A percentile compares a stretch with the other conserved stretches of the same genome.
phyloP scores from a whole-genome alignment of 2,329 filamentous ascomycete genomes.

The Xylogone sp. region DNA sequence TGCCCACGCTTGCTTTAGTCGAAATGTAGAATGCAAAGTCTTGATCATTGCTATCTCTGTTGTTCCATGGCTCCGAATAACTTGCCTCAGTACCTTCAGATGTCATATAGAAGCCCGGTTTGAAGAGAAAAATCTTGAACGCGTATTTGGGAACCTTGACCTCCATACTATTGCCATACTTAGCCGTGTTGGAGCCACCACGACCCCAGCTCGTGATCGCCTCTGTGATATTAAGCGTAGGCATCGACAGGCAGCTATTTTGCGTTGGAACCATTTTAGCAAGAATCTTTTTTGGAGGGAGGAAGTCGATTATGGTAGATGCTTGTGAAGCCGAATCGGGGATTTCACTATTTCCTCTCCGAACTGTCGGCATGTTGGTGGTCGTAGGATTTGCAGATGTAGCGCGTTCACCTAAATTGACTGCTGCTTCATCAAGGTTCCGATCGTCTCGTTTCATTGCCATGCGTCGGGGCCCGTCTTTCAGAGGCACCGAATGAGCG shows the following conservation, averaged over 20 bases:
- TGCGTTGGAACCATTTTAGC: conserved; percentile 64
- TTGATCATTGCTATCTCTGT: conserved; percentile 20
- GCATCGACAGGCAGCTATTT: conserved; percentile 60
- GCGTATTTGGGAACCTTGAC: conserved; percentile 76
- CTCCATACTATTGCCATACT: conserved; percentile 61
- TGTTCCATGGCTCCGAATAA: conserved; percentile 9
- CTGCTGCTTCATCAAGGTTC: conserved; percentile 12
- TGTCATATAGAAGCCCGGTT: conserved; percentile 59
- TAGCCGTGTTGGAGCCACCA: conserved; percentile 60
- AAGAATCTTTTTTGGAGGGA: conserved; percentile 41
- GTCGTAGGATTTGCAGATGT: neutral
- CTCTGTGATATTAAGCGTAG: conserved; percentile 62
- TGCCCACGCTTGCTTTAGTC: conserved; percentile 73
- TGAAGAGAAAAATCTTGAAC: conserved; percentile 74
- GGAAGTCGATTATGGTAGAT: conserved; percentile 15
- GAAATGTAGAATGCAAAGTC: conserved; percentile 65
- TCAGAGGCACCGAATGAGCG: conserved; percentile 21
- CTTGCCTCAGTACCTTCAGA: conserved; percentile 46
- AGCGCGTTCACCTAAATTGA: neutral
- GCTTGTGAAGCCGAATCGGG: neutral
- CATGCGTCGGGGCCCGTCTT: conserved; percentile 17
- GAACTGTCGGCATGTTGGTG: conserved; percentile 8
- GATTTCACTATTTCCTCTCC: neutral
- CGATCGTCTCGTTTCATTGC: conserved; percentile 26
- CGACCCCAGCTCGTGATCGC: conserved; percentile 77